Conservation (phyloP, 2,329 filamentous ascomycete species). For the Orbilia brochopaga region DNA sequence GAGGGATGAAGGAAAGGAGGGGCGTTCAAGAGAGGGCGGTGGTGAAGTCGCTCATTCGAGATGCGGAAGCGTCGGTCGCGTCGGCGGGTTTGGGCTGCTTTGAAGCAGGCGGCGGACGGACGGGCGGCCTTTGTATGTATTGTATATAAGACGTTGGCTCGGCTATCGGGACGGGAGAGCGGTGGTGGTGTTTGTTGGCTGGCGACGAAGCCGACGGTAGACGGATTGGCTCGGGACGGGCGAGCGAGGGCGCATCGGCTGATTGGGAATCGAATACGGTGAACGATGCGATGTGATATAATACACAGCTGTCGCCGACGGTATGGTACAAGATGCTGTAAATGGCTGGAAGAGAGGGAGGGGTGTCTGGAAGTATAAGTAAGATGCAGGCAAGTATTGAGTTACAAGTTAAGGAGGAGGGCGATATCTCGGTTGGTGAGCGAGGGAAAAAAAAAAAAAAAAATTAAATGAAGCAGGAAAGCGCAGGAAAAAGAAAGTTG, state of each 20-base stretch:
- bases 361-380: background rate
- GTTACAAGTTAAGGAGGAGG: too few relatives aligned
- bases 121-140: constrained; percentile 16
- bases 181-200: background rate
- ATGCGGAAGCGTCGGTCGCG: background rate
- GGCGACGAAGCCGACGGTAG: background rate
- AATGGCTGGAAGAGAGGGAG: background rate
- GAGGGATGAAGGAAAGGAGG: constrained; percentile 1
- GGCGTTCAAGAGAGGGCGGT: constrained; percentile 28
- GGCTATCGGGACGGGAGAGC: constrained; percentile 22
- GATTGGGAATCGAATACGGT: too few relatives aligned
- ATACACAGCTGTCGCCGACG: background rate
- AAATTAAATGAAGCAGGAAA: background rate
- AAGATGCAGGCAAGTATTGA: background rate
- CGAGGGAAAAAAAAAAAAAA: background rate
- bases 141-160: constrained; percentile 14
- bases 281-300: too few relatives aligned
- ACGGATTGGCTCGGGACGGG: background rate
- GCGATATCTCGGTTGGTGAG: background rate
- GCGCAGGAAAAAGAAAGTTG: background rate
- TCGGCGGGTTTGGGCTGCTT: constrained; percentile 12
- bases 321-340: constrained; percentile 2
- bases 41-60: constrained; percentile 43
- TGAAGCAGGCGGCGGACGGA: background rate
- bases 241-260: background rate